Evolutionary conservation across 2,329 filamentous ascomycete species (phyloP), one percentile per base, ranked within the genome.

Genomic region (Phaeosphaeriaceae sp.): DNA sequence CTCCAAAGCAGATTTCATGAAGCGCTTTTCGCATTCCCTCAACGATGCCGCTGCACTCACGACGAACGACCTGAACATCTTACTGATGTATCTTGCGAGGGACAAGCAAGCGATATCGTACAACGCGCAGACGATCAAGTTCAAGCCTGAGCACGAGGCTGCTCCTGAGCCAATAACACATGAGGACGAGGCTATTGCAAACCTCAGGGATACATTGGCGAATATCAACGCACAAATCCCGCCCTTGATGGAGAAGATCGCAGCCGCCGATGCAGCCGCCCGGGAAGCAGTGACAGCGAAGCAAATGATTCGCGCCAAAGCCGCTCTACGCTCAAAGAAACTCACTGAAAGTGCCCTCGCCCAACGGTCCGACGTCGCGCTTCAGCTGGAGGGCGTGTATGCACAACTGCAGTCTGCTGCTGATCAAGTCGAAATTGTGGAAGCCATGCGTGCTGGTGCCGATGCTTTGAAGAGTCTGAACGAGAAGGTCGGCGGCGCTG

Each of bases 341-440:
- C 81, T 91, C 8, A 89, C 91, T 26, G 93, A 97, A 76, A 81
- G 86, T 2, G 91, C 89, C 11, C 84, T 98, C 0, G 82, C 87
- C 28, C 87, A 88, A 64, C 88, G 94, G 13, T 87, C 89, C 28
- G 88, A 89, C 9, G 91, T 91, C 0, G 85, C 97, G 1, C 82
- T 84, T 44, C 93, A 97, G 77, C 85, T 99, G 1, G 93, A 98
- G 78, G 88, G 92, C 62, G 89, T 96, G 0, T 91, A 93, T 54
- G 79, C 84, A n/a, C 91, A 90, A 72, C 91, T 99, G 53, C 90
- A 97, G 74, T 89, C 94, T 76, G 95, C 95, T 0, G 85, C 88
- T 0, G 91, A 94, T 77, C 92, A 97, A 63, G 88, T 96, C 9
- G 90, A 93, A 68, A 86, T 97, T 15, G 88, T 98, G 9, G 86